Evolutionary conservation across 352 stramenopile genomes (phyloP), one percentile per base, ranked within the genome.

Genomic region (Pythium chondricola): DNA sequence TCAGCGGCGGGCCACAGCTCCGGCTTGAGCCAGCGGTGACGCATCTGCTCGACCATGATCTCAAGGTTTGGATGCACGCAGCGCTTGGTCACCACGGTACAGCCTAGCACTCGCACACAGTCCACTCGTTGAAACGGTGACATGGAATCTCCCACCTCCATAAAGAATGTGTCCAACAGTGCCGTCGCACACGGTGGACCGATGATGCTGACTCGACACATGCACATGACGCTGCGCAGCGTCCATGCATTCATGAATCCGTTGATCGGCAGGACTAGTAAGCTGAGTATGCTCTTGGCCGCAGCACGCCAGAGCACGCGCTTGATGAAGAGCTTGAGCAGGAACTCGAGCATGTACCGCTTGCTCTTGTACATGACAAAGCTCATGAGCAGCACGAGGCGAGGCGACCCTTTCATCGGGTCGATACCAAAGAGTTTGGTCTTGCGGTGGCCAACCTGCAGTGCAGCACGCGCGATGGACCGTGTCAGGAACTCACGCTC

Each of bases 261-360:
- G 57, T 76, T 74, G 30, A 82, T 65, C 5, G 71, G 71, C 17
- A 83, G 53, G 24, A 83, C 67, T 14, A 73, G 49, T 6, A 75
- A 40, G 17, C 48, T 76, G 2, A 83, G 52, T 10, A 66, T 47
- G 7, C 50, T 63, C 11, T 74, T 71, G 1, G 67, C 71, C 1
- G 61, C 62, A 0, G 71, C 71, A 13, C 71, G 63, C 70, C 65
- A 82, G 5, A 76, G 21, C 30, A 79, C 65, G 14, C 65, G 67
- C 50, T 71, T 73, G 52, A 83, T 79, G 9, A 83, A 63, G 18
- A 79, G 50, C 46, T 83, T 83, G 33, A 83, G 50, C 22, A 83
- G 32, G 30, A 83, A 74, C 36, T 79, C 76, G 32, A 83, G 52
- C 38, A 68, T 43, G 49, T 74, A 76, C 17, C 71, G 67, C 48